Percentiles rank a stretch among this genome's conserved stretches.
phyloP scores from a whole-genome alignment of 129 eudicot genomes.

The Saussurea involucrata region DNA sequence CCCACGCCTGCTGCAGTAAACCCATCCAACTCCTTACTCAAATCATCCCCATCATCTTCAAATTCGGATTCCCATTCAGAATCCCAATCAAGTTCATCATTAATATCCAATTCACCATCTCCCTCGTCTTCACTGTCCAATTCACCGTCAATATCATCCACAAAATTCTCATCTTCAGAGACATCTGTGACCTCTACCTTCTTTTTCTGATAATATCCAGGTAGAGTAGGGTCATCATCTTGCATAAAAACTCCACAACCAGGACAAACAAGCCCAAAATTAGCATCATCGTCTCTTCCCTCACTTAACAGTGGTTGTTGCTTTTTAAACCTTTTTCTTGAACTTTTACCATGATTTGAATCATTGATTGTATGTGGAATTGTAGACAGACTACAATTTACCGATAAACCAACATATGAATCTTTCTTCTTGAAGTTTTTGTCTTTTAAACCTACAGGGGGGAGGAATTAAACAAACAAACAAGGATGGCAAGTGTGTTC shows the following conservation, averaged over 20 bases:
- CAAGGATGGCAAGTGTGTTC: slow-evolving; percentile 15
- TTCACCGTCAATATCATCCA: slow-evolving; percentile 35
- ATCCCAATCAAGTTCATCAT: slow-evolving; percentile 60
- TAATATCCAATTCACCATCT: slow-evolving; percentile 29
- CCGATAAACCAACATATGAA: slow-evolving; percentile 28
- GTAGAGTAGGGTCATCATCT: slow-evolving; percentile 76
- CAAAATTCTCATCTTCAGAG: slow-evolving; percentile 19
- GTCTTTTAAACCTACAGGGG: slow-evolving; percentile 15
- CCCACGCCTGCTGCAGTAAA: slow-evolving; percentile 75
- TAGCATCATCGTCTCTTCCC: slow-evolving; percentile 86
- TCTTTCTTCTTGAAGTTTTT: slow-evolving; percentile 18
- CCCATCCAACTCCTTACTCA: slow-evolving; percentile 58
- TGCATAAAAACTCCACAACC: slow-evolving; percentile 99
- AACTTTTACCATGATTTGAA: slow-evolving; percentile 18
- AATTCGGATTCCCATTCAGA: slow-evolving; percentile 58
- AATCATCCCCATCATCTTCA: slow-evolving; percentile 58
- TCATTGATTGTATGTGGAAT: slow-evolving; percentile 35
- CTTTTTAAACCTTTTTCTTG: slow-evolving; percentile 45
- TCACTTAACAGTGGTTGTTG: slow-evolving; percentile 67
- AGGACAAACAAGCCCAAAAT: slow-evolving; percentile 72
- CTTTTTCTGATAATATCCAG: slow-evolving; percentile 79
- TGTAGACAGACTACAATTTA: slow-evolving; percentile 36
- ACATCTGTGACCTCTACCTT: slow-evolving; percentile 33
- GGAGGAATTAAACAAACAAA: not conserved
- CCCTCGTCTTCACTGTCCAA: slow-evolving; percentile 31